Base-by-base conservation (phyloP, 192 early-diverging fungal genomes). In the Coemansia guatemalensis region DNA sequence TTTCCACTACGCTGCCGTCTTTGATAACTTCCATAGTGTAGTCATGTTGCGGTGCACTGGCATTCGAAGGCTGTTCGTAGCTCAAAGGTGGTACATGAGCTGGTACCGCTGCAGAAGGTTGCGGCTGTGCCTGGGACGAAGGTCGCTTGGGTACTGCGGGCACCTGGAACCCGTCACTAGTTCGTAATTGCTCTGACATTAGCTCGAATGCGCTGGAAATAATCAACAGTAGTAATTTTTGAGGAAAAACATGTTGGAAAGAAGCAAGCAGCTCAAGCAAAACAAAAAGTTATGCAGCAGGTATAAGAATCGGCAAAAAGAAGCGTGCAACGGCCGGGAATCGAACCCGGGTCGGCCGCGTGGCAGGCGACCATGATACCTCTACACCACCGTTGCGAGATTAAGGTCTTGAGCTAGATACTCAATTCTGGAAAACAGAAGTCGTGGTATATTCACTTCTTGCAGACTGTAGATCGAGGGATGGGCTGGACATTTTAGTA, bases 261-360 rank as follows among this genome's bases (percentile, higher is more conserved):
- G 35, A 59, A 48, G 20, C 8, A 48, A 33, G 18, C 30, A n/a
- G n/a, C n/a, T n/a, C 39, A 22, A 39, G 29, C 41, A 27, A 26
- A 35, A 44, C n/a, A 25, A 35, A 21, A 25, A 12, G n/a, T 56
- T n/a, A n/a, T n/a, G n/a, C n/a, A n/a, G n/a, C n/a, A 20, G 55
- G 30, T 11, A 51, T 6, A 7, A 35, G 3, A 11, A 7, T 11
- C 7, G 11, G 5, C 1, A 35, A 69, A 23, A 65, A 65, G 59
- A 68, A 64, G 48, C 22, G 53, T 84, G 85, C 84, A 67, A 67
- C 74, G 67, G 74, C 87, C 85, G 85, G 85, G 87, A 87, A 86
- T 89, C 83, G 87, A 89, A 89, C 87, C 86, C 87, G 85, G 87
- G 87, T 85, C 87, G 82, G 83, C 81, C 86, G 81, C 88, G 87